phyloP scores from a whole-genome alignment of 2,329 filamentous ascomycete genomes.

The Dothideomycetes sp. region DNA sequence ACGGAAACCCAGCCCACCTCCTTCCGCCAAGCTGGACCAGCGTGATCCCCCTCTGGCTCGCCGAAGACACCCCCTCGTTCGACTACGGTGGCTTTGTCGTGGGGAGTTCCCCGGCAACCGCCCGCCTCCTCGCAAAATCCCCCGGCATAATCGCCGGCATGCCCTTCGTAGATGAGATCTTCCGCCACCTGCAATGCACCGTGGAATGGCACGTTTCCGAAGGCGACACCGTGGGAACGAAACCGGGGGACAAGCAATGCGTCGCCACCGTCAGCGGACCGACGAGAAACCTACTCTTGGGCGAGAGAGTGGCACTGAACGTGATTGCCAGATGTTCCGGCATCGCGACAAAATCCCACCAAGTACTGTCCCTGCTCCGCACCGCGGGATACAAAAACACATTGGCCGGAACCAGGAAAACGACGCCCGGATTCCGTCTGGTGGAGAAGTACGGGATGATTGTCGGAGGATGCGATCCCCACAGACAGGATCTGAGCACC shows the following conservation, averaged over 20 bases:
- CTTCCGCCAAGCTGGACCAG: constrained; percentile 79
- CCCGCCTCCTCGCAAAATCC: constrained; percentile 47
- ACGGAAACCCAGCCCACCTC: constrained; percentile 59
- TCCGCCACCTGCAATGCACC: constrained; percentile 77
- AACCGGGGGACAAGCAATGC: constrained; percentile 50
- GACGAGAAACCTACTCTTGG: constrained; percentile 74
- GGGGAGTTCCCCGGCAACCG: constrained; percentile 51
- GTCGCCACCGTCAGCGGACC: constrained; percentile 80
- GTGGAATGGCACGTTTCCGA: constrained; percentile 81
- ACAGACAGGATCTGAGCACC: constrained; percentile 74
- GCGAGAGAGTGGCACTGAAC: constrained; percentile 87
- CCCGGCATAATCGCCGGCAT: constrained; percentile 78
- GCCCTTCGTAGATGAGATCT: constrained; percentile 93
- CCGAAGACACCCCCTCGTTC: constrained; percentile 92
- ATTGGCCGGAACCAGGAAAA: constrained; percentile 93
- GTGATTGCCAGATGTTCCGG: constrained; percentile 84
- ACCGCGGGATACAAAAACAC: constrained; percentile 66
- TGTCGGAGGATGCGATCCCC: constrained; percentile 82
- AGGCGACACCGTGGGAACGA: constrained; percentile 56
- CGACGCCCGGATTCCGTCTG: constrained; percentile 86
- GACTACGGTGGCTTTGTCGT: constrained; percentile 98
- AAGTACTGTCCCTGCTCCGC: constrained; percentile 44
- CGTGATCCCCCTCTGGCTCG: constrained; percentile 73
- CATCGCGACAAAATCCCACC: constrained; percentile 59
- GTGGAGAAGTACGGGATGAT: constrained; percentile 99